Evolutionary conservation across 306 rosid genomes (phyloP).

Genomic region (Delonix regia): DNA sequence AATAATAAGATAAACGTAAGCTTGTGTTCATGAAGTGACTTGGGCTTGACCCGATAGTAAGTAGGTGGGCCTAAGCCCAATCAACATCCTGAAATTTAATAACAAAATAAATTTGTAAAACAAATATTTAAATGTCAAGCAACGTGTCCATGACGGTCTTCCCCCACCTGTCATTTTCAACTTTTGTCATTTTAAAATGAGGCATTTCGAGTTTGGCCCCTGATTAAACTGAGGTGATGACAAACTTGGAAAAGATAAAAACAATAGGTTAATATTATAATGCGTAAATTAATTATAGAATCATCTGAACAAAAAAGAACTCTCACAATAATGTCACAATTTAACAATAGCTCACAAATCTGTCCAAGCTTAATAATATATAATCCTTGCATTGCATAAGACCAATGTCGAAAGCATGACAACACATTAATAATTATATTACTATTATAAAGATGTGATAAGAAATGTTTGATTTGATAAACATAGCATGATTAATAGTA

Average conservation of each 20-base stretch:
- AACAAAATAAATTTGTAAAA: background rate
- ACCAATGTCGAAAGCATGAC: background rate
- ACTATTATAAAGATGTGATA: too few relatives aligned
- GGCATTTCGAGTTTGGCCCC: background rate
- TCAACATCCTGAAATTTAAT: background rate
- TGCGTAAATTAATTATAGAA: constrained; percentile 23
- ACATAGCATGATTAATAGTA: too few relatives aligned
- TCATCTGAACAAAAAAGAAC: background rate
- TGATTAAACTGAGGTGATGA: background rate
- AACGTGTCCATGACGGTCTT: background rate
- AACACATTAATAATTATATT: background rate
- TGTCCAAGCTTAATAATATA: background rate
- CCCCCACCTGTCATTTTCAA: background rate
- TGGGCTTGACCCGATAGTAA: background rate
- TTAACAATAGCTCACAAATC: background rate
- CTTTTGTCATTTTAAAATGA: background rate
- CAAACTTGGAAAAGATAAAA: background rate
- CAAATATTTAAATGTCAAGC: background rate
- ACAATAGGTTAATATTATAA: constrained; percentile 19
- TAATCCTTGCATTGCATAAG: background rate
- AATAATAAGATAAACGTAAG: too few relatives aligned
- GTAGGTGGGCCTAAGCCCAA: background rate
- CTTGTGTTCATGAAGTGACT: background rate
- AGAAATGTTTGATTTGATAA: too few relatives aligned
- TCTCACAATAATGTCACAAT: background rate